Evolutionary conservation across 2,329 filamentous ascomycete genomes (phyloP).

Genomic region (Incumbomyces lentus): DNA sequence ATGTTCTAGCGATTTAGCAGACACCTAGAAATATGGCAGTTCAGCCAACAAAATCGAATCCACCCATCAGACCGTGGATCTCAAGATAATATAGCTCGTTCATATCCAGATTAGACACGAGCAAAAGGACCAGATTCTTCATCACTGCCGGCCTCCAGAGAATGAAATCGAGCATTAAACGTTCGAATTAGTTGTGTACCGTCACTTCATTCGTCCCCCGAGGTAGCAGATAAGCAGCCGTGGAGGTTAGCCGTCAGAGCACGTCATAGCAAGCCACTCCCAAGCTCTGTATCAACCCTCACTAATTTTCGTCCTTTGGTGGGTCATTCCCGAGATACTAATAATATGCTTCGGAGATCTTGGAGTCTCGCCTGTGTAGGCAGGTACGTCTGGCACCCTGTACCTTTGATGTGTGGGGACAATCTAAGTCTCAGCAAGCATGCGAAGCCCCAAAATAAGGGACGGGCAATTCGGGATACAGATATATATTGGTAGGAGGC

Average conservation of each 20-base stretch:
- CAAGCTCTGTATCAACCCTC: constrained; percentile 1
- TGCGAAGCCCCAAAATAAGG: background rate
- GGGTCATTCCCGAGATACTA: too few species aligned
- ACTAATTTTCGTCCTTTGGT: constrained; percentile 23
- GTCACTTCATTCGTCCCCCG: background rate
- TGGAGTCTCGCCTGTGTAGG: too few species aligned
- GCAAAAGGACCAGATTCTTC: too few species aligned
- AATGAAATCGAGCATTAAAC: too few species aligned
- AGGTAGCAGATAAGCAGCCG: background rate
- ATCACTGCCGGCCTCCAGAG: too few species aligned
- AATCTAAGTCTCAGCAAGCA: background rate
- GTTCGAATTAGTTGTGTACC: too few species aligned
- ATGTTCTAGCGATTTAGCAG: too few species aligned
- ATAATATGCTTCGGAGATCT: constrained; percentile 23
- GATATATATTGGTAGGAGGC: background rate
- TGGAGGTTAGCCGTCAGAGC: background rate
- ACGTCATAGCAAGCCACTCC: background rate
- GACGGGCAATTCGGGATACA: background rate
- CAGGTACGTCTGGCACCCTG: background rate
- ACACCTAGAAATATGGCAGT: too few species aligned
- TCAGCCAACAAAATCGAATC: too few species aligned
- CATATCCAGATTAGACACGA: too few species aligned
- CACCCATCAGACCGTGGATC: too few species aligned
- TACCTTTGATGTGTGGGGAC: background rate
- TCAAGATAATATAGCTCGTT: too few species aligned